Base-by-base conservation (phyloP, 768 basidiomycete species). In the Amylocystis lapponica region DNA sequence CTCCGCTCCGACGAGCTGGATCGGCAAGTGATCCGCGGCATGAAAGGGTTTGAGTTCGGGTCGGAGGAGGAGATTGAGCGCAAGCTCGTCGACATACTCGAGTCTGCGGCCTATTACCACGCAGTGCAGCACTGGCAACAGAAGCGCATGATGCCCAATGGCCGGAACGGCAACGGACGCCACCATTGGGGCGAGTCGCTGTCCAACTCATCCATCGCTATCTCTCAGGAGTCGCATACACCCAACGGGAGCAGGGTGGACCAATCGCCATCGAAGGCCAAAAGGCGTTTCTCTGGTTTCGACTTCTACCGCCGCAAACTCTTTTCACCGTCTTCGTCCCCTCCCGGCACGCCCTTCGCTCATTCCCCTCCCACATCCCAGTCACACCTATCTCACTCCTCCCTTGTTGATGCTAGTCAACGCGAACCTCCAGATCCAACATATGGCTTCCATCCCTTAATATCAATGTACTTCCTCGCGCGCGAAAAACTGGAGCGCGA, bases 41-140 rank as follows among this genome's bases (percentile, higher is more conserved):
- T 97, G 96, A 81, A 83, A 32, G 95, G 95, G 4, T 97, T 99
- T 66, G 95, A 97, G 57, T 97, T 99, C 52, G 96, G 96, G 13
- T 70, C 84, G 0, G 83, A 86, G 38, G 85, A 86, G 4, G 87
- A 95, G 11, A 89, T 98, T 43, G 83, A 90, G 62, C 70, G 71
- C 31, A 81, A 72, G 57, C 75, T 97, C 3, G 57, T 75, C 9
- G 71, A 77, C 1, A 75, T 96, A 17, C 77, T 98, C 19, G 78
- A 81, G 50, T 82, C 83, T 0, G 92, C 96, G 22, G 58, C 67
- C 1, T 99, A 97, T 63, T 63, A 71, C 8, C 76, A 81, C 0
- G 78, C 87, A 0, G 74, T 95, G 3, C 71, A 79, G 27, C 64
- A 78, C 30, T 97, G 88, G 86, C 90, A 96, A 58, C 71, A 79